Base-by-base conservation (phyloP, 371 early-diverging fungal species). In the Actinomucor elegans region DNA sequence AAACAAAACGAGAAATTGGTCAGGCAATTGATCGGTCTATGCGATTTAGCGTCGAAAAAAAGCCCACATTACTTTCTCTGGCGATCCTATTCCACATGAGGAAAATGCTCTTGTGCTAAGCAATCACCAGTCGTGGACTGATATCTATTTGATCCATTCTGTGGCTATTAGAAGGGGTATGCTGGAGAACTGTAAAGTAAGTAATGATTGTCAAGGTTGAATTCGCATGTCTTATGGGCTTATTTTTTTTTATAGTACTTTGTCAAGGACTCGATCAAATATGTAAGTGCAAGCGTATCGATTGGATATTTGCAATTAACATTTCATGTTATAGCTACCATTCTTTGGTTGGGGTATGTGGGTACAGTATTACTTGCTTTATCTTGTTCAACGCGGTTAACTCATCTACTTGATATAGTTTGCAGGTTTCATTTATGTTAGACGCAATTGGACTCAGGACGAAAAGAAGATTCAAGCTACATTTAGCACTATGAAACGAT, bases 181-280 rank as follows among this genome's bases (percentile, higher is more conserved):
- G 89, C 48, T 88, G 26, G 64, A 75, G 27, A 80, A 88, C 52
- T 80, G 83, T 62, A 85, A 84, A 71, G 85, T 82, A 75, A 54
- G 43, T 31, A 12, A 9, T 24, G 1, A n/a, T n/a, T n/a, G n/a
- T n/a, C n/a, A n/a, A n/a, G n/a, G n/a, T n/a, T n/a, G n/a, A n/a
- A n/a, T n/a, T n/a, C n/a, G n/a, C n/a, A n/a, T n/a, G n/a, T n/a
- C n/a, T n/a, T n/a, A n/a, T n/a, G n/a, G n/a, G n/a, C 20, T 3
- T 15, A 31, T 37, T 42, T 35, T 3, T 28, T 17, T 26, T 20
- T 2, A 17, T 57, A 88, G 83, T 90, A 89, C 66, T 90, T 90
- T 78, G 81, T 84, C 18, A 90, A 90, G 57, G 86, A 87, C 59
- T 81, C 81, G 2, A 35, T 89, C 18, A 87, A 88, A 80, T 87